Conservation (phyloP, 2,329 filamentous ascomycete genomes). For the Furcasterigmium furcatum region DNA sequence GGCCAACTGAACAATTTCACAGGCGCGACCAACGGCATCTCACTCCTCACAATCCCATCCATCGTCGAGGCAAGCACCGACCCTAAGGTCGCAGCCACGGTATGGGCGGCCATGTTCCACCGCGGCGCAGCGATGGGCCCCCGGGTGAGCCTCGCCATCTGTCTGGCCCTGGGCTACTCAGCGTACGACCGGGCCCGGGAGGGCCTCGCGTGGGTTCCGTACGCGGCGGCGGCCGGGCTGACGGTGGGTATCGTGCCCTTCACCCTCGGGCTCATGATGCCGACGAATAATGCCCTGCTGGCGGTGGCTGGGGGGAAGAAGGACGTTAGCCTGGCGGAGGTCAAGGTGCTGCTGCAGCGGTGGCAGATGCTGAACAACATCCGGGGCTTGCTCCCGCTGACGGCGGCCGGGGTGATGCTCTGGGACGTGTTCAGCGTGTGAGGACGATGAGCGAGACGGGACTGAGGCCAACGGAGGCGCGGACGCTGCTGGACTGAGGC, state of each 20-base stretch:
- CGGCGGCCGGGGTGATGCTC: conserved; percentile 6
- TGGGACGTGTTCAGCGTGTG: conserved; percentile 3
- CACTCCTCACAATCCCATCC: conserved; percentile 29
- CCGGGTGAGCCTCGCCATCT: conserved; percentile 24
- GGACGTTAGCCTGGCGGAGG: conserved; percentile 6
- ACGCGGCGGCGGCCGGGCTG: conserved; percentile 24
- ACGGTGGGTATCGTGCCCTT: conserved; percentile 35
- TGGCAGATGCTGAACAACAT: conserved; percentile 11
- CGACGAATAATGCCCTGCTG: conserved; percentile 29
- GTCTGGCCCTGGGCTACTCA: conserved; percentile 29
- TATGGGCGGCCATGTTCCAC: conserved; percentile 33
- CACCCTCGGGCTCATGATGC: conserved; percentile 30
- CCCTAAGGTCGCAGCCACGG: conserved; percentile 22
- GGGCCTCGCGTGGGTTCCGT: conserved; percentile 27
- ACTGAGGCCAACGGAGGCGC: too few species aligned
- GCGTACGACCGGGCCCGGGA: conserved; percentile 26
- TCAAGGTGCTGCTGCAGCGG: conserved; percentile 8
- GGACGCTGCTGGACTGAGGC: too few species aligned
- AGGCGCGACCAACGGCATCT: conserved; percentile 33
- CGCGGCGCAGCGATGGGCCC: conserved; percentile 33
- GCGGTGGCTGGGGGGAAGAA: conserved; percentile 9
- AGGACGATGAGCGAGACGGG: too few species aligned
- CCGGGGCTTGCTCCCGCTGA: conserved; percentile 7
- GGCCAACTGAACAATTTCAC: background rate
- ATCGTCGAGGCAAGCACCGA: conserved; percentile 19